Conservation (phyloP, 805 yeast genomes). For the Komagataella kurtzmanii region DNA sequence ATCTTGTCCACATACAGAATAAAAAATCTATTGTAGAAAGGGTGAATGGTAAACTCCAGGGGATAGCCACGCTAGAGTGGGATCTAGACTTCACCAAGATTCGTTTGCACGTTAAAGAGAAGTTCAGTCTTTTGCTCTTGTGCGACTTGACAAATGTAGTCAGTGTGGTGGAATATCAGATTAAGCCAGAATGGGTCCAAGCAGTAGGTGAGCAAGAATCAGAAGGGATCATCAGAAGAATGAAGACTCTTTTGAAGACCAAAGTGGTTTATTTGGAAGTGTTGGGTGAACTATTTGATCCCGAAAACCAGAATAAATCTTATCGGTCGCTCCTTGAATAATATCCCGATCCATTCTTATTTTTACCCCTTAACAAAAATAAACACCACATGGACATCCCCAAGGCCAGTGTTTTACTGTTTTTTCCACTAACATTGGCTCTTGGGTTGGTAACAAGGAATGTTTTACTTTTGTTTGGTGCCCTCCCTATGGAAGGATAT, state of each 20-base stretch:
- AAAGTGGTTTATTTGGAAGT: neutral
- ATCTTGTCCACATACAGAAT: slow-evolving; percentile 11
- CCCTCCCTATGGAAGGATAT: neutral
- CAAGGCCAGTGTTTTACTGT: neutral
- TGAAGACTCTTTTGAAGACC: neutral
- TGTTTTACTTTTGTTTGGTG: neutral
- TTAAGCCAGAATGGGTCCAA: neutral
- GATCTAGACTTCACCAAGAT: slow-evolving; percentile 16
- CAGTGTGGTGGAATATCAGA: slow-evolving; percentile 1
- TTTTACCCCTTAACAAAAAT: neutral
- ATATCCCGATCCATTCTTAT: neutral
- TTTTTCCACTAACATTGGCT: neutral
- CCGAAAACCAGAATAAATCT: neutral
- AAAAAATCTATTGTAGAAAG: slow-evolving; percentile 7
- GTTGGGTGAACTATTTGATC: neutral
- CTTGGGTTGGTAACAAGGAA: neutral
- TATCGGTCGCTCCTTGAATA: neutral
- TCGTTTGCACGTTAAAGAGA: slow-evolving; percentile 8
- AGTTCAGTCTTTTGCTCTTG: slow-evolving; percentile 10
- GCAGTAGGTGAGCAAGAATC: neutral
- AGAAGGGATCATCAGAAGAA: neutral
- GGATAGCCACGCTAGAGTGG: slow-evolving; percentile 5
- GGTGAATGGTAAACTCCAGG: slow-evolving; percentile 6
- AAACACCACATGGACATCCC: neutral
- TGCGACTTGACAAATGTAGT: slow-evolving; percentile 6